Base-by-base conservation (phyloP, 2,329 filamentous ascomycete genomes). In the Myrmaecium sp. region DNA sequence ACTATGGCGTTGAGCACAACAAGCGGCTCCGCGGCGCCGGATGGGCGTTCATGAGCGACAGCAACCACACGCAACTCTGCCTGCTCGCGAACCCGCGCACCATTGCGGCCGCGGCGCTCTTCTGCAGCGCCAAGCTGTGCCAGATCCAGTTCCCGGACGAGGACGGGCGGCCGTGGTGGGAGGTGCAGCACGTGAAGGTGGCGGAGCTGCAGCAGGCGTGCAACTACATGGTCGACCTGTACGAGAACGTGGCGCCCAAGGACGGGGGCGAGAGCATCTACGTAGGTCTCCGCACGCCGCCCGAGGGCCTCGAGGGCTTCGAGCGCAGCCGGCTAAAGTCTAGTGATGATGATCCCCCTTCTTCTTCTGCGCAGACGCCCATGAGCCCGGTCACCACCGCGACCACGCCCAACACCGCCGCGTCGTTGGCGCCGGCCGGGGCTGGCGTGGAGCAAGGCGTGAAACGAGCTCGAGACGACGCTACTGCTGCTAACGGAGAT, bases 41-140 rank as follows among this genome's bases (percentile, higher is more conserved):
- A 1, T 95, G 89, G 83, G 77, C 82, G 0, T 95, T 94, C 43
- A 71, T 92, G 35, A 94, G 91, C 46, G 89, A 98, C 52, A 78
- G 77, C 12, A 79, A 74, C 36, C 69, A 86, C 33, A 95, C 86
- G 1, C 69, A 75, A 21, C 62, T 95, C 25, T 91, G 84, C 32
- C 64, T 98, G 3, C 62, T 91, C 16, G 77, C 84, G 49, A 70
- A 72, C 12, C 70, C 82, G 10, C 69, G 73, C 21, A 80, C 82
- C 20, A 79, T 95, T 28, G 83, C 86, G 10, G 77, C 86, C 17
- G 75, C 73, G 14, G 75, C 83, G 11, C 67, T 98, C 14, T 94
- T 91, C 54, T 89, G 86, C 33, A 81, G 80, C 5, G 78, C 80
- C 31, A 71, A 73, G 22, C 74, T 83, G 41, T 77, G 72, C 17